Evolutionary conservation across 2,329 filamentous ascomycete species (phyloP).

Genomic region (Tolypocladium guangdongense): DNA sequence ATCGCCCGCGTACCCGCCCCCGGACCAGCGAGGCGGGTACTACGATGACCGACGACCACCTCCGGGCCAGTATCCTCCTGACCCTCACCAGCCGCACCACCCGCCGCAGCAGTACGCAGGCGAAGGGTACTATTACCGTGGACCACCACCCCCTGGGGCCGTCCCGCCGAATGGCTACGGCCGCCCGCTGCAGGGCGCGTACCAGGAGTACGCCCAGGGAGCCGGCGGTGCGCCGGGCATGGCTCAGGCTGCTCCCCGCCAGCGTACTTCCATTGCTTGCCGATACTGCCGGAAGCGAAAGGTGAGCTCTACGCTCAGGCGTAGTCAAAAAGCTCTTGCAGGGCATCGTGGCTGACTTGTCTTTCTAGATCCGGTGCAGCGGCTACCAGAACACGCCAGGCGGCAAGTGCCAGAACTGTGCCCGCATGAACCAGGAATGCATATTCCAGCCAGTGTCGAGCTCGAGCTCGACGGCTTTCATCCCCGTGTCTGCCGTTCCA

Average conservation of each 20-base stretch:
- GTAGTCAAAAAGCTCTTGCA: conserved; percentile 2
- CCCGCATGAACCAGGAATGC: conserved; percentile 51
- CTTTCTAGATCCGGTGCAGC: conserved; percentile 45
- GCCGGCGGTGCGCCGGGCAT: conserved; percentile 24
- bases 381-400: conserved; percentile 48
- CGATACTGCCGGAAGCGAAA: conserved; percentile 51
- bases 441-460: conserved; percentile 50
- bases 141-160: conserved; percentile 13
- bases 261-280: conserved; percentile 49
- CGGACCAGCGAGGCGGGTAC: conserved; percentile 27
- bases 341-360: conserved; percentile 1
- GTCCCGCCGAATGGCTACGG: conserved; percentile 17
- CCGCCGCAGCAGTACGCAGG: conserved; percentile 15
- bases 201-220: conserved; percentile 22
- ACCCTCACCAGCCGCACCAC: conserved; percentile 5
- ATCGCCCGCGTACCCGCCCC: conserved; percentile 24
- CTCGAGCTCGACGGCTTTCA: conserved; percentile 44
- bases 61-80: conserved; percentile 14
- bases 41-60: conserved; percentile 24
- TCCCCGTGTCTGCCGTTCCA: conserved; percentile 46
- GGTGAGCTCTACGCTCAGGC: conserved; percentile 22
- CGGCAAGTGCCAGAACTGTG: conserved; percentile 50
- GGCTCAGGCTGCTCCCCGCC: conserved; percentile 43
- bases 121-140: conserved; percentile 24
- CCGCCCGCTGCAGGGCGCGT: conserved; percentile 17